These are phyloP conservation scores for Fibroporia radiculosa DNA, from an alignment of 768 basidiomycete species.

Conservation along the genomic window DNA sequence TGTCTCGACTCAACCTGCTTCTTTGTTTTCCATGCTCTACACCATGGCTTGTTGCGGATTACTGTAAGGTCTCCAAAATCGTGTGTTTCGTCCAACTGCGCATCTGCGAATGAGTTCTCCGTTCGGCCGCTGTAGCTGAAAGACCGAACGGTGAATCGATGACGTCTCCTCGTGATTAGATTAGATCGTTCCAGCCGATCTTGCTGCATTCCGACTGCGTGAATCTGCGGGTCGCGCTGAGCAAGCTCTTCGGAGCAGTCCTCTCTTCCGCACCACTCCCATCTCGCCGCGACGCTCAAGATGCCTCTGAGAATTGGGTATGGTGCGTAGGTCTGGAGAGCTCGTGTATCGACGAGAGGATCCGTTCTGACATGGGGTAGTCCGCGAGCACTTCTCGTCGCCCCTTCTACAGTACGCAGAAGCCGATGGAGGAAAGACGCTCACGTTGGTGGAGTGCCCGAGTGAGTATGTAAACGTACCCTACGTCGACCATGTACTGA, in stretches of 20 bases:
- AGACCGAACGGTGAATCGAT: too few species aligned
- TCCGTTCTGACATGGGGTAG: slow-evolving; percentile 25
- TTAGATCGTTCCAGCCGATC: neutral
- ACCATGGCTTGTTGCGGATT: too few species aligned
- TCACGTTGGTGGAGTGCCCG: slow-evolving; percentile 85
- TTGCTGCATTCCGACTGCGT: neutral
- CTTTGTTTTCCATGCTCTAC: too few species aligned
- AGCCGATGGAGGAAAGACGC: slow-evolving; percentile 59
- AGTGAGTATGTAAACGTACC: slow-evolving; percentile 46
- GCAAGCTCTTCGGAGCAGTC: neutral
- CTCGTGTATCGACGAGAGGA: neutral
- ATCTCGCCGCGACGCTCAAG: neutral
- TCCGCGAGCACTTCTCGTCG: slow-evolving; percentile 86
- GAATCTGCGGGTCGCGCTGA: neutral
- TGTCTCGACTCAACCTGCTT: neutral
- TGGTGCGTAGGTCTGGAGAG: neutral
- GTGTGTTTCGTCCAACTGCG: too few species aligned
- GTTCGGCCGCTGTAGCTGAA: too few species aligned
- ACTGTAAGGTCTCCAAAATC: too few species aligned
- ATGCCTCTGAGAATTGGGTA: slow-evolving; percentile 8
- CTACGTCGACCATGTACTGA: too few species aligned
- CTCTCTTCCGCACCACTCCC: too few species aligned
- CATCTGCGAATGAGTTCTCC: too few species aligned
- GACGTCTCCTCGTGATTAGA: too few species aligned
- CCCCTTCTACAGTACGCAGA: slow-evolving; percentile 83